Evolutionary conservation across 176 grass and related monocot genomes (phyloP).

Genomic region (Paspalum vaginatum): DNA sequence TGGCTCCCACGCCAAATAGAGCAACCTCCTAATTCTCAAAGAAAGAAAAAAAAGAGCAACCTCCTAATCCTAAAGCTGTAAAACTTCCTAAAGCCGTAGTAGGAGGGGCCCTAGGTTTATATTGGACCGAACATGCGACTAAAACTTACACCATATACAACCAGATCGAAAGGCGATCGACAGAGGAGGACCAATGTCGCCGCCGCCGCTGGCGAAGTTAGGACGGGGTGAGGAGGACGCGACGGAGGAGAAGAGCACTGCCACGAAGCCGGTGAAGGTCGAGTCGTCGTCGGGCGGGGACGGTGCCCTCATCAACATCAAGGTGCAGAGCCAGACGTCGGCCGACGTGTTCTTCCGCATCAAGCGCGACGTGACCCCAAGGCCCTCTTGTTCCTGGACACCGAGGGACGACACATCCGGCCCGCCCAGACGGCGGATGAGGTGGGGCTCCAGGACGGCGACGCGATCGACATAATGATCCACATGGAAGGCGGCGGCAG

Average conservation of each 20-base stretch:
- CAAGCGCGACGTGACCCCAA: background rate
- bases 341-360: background rate
- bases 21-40: no score
- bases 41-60: no score
- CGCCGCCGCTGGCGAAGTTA: background rate
- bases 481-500: background rate
- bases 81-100: no score
- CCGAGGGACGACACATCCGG: background rate
- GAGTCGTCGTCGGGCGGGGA: background rate
- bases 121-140: background rate
- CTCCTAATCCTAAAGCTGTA: no score
- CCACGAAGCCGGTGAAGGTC: background rate
- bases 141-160: background rate
- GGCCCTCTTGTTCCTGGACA: conserved; percentile 4
- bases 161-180: background rate
- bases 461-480: background rate
- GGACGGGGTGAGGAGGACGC: background rate
- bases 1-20: no score
- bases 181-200: background rate
- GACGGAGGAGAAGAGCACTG: background rate
- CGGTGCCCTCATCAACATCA: background rate
- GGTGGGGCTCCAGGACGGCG: conserved; percentile 26
- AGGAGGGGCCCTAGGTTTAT: no score
- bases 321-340: background rate
- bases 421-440: background rate